Base-by-base conservation (phyloP, 179 eudicot genomes). In the Sideroxylon spinosum region DNA sequence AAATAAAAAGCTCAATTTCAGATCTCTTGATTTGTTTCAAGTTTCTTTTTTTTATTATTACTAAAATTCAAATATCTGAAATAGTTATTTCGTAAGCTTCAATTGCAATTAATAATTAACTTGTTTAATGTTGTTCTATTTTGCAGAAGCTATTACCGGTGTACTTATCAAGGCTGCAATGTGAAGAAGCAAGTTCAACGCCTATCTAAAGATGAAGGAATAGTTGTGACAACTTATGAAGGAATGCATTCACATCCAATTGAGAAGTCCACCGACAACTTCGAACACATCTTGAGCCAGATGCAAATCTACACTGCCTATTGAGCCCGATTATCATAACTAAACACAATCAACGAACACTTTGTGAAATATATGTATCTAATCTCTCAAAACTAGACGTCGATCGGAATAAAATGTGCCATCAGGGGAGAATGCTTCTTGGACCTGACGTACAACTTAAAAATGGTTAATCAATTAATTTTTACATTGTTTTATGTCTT, bases 161-260 rank as follows among this genome's bases (percentile, higher is more conserved):
- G 94, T 79, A 90, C 94, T 8, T 75, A 86, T 76, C 84, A 83
- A 59, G 91, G 92, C 4, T 92, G 97, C 79, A 89, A 87, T 28
- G 94, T 92, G 82, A 92, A 92, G 87, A 92, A 92, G 84, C 97
- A 92, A 86, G 94, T 90, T 78, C 94, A 92, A 57, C 87, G 97
- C 67, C 81, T 88, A 57, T 81, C 85, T 0, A 89, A 86, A 68
- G 94, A 92, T 74, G 94, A 90, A 74, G 87, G 79, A 37, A 71
- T 92, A 0, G 94, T 92, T n/a, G 94, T 86, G 28, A 91, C 94
- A 29, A 91, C 94, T 23, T 91, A 91, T 74, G 94, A 89, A 85
- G 94, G 97, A 8, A 69, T 79, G 66, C 97, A 92, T 82, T 79
- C 88, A 1, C 97, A 92, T 73, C 86, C 90, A n/a, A 88, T 89